phyloP scores from a whole-genome alignment of 108 stramenopile species.

The Chaetoceros muelleri region DNA sequence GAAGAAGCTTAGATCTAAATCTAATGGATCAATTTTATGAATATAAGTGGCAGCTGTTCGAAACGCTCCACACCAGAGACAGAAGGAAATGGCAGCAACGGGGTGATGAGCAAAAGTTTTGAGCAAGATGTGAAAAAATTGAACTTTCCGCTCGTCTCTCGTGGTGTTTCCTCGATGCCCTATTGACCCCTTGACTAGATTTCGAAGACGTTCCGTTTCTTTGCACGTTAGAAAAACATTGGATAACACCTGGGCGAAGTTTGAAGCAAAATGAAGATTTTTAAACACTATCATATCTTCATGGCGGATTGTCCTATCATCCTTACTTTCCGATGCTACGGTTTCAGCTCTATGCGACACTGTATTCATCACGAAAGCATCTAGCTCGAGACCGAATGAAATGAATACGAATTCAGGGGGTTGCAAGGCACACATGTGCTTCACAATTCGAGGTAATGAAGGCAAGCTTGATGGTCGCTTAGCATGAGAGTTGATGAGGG shows the following conservation, averaged over 20 bases:
- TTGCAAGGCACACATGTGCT: conserved; percentile 73
- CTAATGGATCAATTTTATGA: conserved; percentile 59
- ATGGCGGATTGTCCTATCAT: conserved; percentile 16
- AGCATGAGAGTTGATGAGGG: conserved; percentile 60
- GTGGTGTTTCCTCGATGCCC: conserved; percentile 24
- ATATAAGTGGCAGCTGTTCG: conserved; percentile 64
- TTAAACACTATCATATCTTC: conserved; percentile 28
- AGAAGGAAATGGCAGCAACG: conserved; percentile 55
- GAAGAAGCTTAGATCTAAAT: conserved; percentile 64
- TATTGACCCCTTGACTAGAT: conserved; percentile 55
- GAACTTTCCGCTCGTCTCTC: conserved; percentile 36
- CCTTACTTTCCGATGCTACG: conserved; percentile 8
- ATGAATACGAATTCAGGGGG: conserved; percentile 81
- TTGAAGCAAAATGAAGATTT: conserved; percentile 64
- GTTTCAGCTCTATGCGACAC: conserved; percentile 13
- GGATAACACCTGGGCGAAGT: conserved; percentile 74
- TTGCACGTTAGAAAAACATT: conserved; percentile 60
- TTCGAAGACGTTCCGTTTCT: conserved; percentile 51
- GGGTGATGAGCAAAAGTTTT: conserved; percentile 71
- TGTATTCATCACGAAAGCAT: conserved; percentile 33
- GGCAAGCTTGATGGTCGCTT: conserved; percentile 48
- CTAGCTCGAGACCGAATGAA: conserved; percentile 71
- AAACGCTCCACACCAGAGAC: conserved; percentile 76
- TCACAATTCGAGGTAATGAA: conserved; percentile 60
- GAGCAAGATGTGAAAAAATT: conserved; percentile 71